These are phyloP conservation scores for Elongisporangium prolatum DNA, from an alignment of 352 stramenopile genomes.

Conservation along the genomic window DNA sequence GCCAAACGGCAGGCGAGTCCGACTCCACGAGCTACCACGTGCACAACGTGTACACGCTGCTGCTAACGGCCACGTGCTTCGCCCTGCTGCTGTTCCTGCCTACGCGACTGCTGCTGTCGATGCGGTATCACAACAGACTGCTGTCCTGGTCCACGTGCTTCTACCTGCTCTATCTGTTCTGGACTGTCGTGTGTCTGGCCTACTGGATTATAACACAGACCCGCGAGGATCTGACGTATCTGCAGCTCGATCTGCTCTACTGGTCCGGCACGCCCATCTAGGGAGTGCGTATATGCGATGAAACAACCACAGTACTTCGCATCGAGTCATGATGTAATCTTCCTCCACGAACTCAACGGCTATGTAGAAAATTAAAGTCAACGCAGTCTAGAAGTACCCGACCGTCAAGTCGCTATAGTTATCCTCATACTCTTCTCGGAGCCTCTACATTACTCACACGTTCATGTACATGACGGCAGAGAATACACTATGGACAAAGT, in stretches of 20 bases:
- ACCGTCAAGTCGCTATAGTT: no score
- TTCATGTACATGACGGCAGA: no score
- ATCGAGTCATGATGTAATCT: no score
- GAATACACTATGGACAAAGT: no score
- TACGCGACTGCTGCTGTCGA: conserved; percentile 49
- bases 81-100: conserved; percentile 70
- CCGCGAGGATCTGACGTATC: conserved; percentile 65
- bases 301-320: no score
- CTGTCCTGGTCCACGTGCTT: conserved; percentile 83
- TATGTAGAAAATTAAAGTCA: no score
- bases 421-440: no score
- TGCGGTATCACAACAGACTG: conserved; percentile 81
- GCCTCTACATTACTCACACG: no score
- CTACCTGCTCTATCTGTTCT: conserved; percentile 73
- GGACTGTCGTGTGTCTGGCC: conserved; percentile 70
- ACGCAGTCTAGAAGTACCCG: no score
- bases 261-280: conserved; percentile 83
- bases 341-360: no score
- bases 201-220: conserved; percentile 85
- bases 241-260: conserved; percentile 84
- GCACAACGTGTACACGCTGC: conserved; percentile 67
- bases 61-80: conserved; percentile 77
- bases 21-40: conserved; percentile 16
- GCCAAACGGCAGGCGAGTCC: no score
- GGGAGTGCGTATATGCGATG: conserved; percentile 11